These are phyloP conservation scores for Ambrosiella cleistominuta DNA, from an alignment of 2,329 filamentous ascomycete species.

Conservation along the genomic window DNA sequence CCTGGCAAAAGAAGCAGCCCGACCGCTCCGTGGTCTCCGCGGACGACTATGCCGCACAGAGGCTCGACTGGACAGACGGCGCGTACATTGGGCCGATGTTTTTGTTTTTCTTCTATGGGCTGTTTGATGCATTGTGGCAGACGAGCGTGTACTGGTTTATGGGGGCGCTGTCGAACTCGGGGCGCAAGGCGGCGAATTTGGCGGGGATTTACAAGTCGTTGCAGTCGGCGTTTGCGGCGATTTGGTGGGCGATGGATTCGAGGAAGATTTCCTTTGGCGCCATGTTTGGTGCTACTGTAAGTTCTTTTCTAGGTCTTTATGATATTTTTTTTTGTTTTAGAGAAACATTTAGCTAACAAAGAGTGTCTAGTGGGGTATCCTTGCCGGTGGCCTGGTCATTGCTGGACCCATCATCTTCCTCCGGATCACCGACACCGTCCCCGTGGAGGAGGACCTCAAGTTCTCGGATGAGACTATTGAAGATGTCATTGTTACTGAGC, in stretches of 20 bases:
- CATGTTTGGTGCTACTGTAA: constrained; percentile 43
- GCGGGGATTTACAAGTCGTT: constrained; percentile 75
- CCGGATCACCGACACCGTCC: constrained; percentile 67
- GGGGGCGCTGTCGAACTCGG: constrained; percentile 82
- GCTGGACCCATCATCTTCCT: constrained; percentile 64
- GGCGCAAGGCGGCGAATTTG: constrained; percentile 80
- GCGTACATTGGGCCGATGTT: constrained; percentile 69
- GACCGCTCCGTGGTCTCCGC: constrained; percentile 24
- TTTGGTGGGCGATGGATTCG: constrained; percentile 56
- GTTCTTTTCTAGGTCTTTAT: constrained; percentile 17
- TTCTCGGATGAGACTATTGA: constrained; percentile 69
- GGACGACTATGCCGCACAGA: constrained; percentile 15
- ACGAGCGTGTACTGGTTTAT: constrained; percentile 88
- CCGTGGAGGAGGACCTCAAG: constrained; percentile 63
- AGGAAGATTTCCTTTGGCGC: constrained; percentile 45
- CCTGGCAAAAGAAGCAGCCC: constrained; percentile 48
- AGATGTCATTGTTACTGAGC: constrained; percentile 35
- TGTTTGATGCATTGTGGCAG: constrained; percentile 83
- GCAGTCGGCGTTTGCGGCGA: constrained; percentile 69
- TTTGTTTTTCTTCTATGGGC: constrained; percentile 77
- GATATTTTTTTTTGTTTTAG: background rate
- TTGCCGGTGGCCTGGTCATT: constrained; percentile 55
- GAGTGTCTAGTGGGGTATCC: constrained; percentile 50
- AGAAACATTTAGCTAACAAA: background rate
- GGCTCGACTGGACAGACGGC: constrained; percentile 46